These are phyloP conservation scores for Orychophragmus violaceus DNA, from an alignment of 345 rosid genomes.

Conservation along the genomic window DNA sequence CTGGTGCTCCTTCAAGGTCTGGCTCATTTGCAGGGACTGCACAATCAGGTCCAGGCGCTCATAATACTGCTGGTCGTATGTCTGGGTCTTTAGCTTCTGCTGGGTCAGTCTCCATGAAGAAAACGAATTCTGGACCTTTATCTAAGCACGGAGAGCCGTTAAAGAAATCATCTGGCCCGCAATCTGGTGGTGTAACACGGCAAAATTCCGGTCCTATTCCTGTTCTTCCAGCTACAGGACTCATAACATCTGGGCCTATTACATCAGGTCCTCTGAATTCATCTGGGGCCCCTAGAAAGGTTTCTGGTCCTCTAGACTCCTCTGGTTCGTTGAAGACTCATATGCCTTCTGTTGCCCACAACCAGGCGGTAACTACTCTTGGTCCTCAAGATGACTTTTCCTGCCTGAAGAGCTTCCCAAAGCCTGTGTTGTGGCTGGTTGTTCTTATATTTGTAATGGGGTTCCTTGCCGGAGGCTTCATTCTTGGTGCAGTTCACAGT, in stretches of 20 bases:
- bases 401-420: conserved; percentile 78
- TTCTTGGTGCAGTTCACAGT: conserved; percentile 95
- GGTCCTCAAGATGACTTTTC: conserved; percentile 81
- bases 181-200: conserved; percentile 86
- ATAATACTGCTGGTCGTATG: conserved; percentile 62
- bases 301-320: conserved; percentile 94
- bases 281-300: conserved; percentile 86
- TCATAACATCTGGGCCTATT: conserved; percentile 95
- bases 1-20: conserved; percentile 72
- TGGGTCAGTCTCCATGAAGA: conserved; percentile 78
- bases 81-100: conserved; percentile 65
- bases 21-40: conserved; percentile 93
- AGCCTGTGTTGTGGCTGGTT: conserved; percentile 79
- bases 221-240: conserved; percentile 88
- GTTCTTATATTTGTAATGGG: conserved; percentile 93
- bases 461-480: conserved; percentile 97
- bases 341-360: conserved; percentile 59
- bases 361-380: conserved; percentile 81
- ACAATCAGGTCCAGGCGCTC: conserved; percentile 77
- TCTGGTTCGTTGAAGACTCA: conserved; percentile 68
- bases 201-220: conserved; percentile 94
- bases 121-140: conserved; percentile 91
- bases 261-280: conserved; percentile 87
- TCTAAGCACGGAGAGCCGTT: conserved; percentile 92
- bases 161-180: conserved; percentile 97